These are phyloP conservation scores for Austroboletus eburneus DNA, from an alignment of 768 basidiomycete species.

Conservation along the genomic window DNA sequence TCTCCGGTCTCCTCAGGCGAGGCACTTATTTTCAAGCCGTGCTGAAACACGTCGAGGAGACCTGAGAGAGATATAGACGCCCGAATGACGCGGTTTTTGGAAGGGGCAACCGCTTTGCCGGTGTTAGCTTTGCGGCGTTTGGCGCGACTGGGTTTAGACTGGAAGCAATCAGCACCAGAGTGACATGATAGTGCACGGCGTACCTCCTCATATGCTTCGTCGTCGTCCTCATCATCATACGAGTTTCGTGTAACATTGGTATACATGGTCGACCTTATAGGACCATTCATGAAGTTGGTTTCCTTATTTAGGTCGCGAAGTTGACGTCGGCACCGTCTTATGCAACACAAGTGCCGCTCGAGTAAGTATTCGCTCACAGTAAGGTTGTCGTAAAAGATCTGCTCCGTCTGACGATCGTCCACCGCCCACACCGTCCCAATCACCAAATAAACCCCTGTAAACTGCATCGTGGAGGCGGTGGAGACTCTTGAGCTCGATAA, in stretches of 20 bases:
- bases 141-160: slow-evolving; percentile 13
- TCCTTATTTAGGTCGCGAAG: too few relatives aligned
- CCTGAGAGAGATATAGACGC: slow-evolving; percentile 14
- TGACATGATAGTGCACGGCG: too few relatives aligned
- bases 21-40: too few relatives aligned
- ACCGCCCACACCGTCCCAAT: neutral
- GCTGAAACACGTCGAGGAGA: slow-evolving; percentile 18
- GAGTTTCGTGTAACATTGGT: too few relatives aligned
- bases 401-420: neutral
- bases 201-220: slow-evolving; percentile 21
- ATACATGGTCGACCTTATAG: too few relatives aligned
- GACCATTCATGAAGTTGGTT: too few relatives aligned
- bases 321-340: too few relatives aligned
- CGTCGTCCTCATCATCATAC: slow-evolving; percentile 25
- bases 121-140: slow-evolving; percentile 28
- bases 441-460: neutral
- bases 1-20: neutral
- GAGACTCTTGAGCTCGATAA: too few relatives aligned
- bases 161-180: neutral
- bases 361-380: too few relatives aligned
- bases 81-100: slow-evolving; percentile 13
- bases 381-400: neutral
- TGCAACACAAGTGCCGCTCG: too few relatives aligned
- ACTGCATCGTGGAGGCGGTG: neutral
- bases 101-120: slow-evolving; percentile 8